Evolutionary conservation across 345 rosid genomes (phyloP).

Genomic region (Kernera saxatilis): DNA sequence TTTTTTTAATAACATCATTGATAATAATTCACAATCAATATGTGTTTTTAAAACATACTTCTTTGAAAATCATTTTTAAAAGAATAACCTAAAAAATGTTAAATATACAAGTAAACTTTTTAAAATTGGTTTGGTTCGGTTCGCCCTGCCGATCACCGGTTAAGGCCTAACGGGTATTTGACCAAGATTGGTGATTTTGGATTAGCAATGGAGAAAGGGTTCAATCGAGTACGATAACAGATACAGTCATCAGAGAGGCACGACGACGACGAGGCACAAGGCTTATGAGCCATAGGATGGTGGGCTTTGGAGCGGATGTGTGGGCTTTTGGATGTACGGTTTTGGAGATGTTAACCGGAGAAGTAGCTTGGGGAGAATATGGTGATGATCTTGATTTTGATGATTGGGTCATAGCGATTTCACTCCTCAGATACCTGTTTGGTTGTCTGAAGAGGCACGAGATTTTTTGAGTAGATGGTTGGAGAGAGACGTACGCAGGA

Average conservation of each 20-base stretch:
- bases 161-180: background rate
- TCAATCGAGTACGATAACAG: background rate
- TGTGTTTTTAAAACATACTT: no score
- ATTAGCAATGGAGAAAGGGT: slow-evolving; percentile 6
- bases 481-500: background rate
- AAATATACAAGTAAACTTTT: no score
- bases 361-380: background rate
- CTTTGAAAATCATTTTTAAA: no score
- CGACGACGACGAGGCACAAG: background rate
- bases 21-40: no score
- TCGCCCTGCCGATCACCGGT: background rate
- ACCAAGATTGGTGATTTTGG: slow-evolving; percentile 7
- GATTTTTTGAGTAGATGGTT: slow-evolving; percentile 11
- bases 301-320: background rate
- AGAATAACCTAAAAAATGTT: no score
- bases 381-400: background rate
- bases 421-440: background rate
- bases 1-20: no score
- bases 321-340: slow-evolving; percentile 9
- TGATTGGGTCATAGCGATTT: background rate
- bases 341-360: background rate
- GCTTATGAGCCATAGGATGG: background rate
- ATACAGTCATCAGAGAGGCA: background rate
- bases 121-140: no score
- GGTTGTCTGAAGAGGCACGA: background rate